These are phyloP conservation scores for Panicum miliaceum DNA, from an alignment of 176 grass and related monocot species.

Conservation along the genomic window DNA sequence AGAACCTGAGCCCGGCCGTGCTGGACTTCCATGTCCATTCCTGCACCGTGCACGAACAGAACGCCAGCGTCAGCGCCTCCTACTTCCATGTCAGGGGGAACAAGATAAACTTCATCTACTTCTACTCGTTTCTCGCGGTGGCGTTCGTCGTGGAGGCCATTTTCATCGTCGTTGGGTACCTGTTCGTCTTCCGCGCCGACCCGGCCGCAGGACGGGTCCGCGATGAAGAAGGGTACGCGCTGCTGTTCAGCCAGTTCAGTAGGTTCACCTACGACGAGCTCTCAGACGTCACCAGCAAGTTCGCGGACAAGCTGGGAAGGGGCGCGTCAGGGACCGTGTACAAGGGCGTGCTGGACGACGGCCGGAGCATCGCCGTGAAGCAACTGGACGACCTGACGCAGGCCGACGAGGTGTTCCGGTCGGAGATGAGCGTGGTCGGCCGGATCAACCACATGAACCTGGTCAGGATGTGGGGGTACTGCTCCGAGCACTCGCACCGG, in stretches of 20 bases:
- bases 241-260: conserved; percentile 54
- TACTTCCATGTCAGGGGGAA: conserved; percentile 18
- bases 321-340: conserved; percentile 59
- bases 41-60: conserved; percentile 35
- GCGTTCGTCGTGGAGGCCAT: conserved; percentile 63
- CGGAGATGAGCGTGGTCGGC: conserved; percentile 66
- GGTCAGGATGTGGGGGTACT: conserved; percentile 62
- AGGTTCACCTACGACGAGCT: conserved; percentile 71
- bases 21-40: conserved; percentile 7
- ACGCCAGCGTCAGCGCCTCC: background rate
- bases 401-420: conserved; percentile 69
- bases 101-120: conserved; percentile 54
- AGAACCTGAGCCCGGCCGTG: conserved; percentile 1
- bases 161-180: conserved; percentile 57
- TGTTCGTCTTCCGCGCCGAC: conserved; percentile 53
- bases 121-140: conserved; percentile 51
- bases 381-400: conserved; percentile 47
- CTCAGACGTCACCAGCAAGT: conserved; percentile 45
- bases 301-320: conserved; percentile 47
- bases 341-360: conserved; percentile 60
- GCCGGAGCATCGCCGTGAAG: conserved; percentile 54
- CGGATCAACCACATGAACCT: conserved; percentile 78
- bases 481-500: conserved; percentile 51
- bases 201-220: background rate
- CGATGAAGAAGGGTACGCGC: conserved; percentile 45